phyloP scores from a whole-genome alignment of 164 flowering plant species.

The Echeveria elegans region DNA sequence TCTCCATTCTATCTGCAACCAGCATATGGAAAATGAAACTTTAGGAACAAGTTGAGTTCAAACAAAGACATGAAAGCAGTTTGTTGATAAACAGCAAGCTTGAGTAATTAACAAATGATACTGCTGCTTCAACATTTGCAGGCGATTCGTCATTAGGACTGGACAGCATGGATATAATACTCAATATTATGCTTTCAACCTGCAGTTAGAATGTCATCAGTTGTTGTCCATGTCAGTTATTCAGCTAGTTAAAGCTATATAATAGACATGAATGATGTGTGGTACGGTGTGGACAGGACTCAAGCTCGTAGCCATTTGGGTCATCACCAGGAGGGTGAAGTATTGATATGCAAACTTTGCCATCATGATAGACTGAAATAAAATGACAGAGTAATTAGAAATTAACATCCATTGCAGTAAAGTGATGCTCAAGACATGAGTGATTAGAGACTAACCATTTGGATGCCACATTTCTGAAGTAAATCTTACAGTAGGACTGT shows the following conservation, averaged over 20 bases:
- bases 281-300: slow-evolving; percentile 68
- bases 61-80: not conserved
- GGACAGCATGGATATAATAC: not conserved
- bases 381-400: no score
- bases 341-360: slow-evolving; percentile 70
- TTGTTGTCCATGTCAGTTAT: no score
- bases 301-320: slow-evolving; percentile 80
- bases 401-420: not conserved
- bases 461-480: not conserved
- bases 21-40: not conserved
- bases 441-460: not conserved
- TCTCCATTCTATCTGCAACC: slow-evolving; percentile 10
- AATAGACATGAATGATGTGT: no score
- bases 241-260: no score
- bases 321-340: slow-evolving; percentile 90
- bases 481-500: not conserved
- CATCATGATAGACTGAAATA: slow-evolving; percentile 55
- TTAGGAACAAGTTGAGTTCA: not conserved
- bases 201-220: not conserved
- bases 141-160: not conserved
- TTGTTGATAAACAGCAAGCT: not conserved
- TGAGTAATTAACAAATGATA: not conserved
- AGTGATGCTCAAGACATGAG: not conserved
- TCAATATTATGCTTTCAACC: not conserved
- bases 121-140: not conserved